Evolutionary conservation across 1,139 yeast species (phyloP), one percentile per base, ranked within the genome.

Genomic region (Saccharomycopsis hybrid): DNA sequence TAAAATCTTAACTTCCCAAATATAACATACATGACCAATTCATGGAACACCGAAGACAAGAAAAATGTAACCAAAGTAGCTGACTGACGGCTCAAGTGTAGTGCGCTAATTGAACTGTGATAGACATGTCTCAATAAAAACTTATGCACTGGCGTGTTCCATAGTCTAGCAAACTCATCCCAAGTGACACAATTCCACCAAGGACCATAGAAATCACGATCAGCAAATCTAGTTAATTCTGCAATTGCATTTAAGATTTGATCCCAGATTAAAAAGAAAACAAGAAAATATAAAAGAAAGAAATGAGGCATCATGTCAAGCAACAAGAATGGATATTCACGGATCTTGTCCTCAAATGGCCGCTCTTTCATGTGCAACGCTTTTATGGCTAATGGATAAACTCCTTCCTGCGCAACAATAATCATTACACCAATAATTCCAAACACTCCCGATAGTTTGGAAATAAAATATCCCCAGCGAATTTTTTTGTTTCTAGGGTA

Each of bases 101-200:
- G 72, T 0, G 90, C 82, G 57, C 94, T 80, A 54, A 92, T 86
- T 13, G 94, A 80, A 32, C 95, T 84, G 63, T 89, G 97, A 65
- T 92, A 94, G 5, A 92, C 98, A 62, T 94, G 99, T 56, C 97
- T 77, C 43, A 89, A 70, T 54, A 92, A 70, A 60, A 92, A 92
- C 58, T 82, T 78, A 65, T 92, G 97, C n/a, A 94, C 97, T 0
- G 97, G 97, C 7, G 80, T 76, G 63, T 92, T 92, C 98, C 99
- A 94, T 57, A 86, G 81, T 57, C 97, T 76, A 7, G 97, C 85
- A 68, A 86, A 92, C 63, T 89, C 92, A 51, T 86, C 89, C 96
- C 97, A 92, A 46, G 89, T 84, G 31, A 85, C 80, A 57, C 95
- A 86, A 58, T 92, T 87, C 98, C 97, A 92, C 98, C 98, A 92